Base-by-base conservation (phyloP, 208 protist genomes). In the Acanthamoeba castellanii region DNA sequence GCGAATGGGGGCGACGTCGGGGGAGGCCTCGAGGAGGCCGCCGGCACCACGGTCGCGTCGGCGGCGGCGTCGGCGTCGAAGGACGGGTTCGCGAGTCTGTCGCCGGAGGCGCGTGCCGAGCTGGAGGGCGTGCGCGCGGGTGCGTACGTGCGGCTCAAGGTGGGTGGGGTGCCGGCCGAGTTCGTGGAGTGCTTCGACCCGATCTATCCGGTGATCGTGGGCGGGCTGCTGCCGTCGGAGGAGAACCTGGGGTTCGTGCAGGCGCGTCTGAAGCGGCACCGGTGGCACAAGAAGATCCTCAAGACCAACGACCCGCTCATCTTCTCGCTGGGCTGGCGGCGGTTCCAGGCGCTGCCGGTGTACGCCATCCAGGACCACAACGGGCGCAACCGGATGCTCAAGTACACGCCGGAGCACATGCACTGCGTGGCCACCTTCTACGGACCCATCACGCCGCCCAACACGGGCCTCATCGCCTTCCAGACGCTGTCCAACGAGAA, bases 341-440 rank as follows among this genome's bases (percentile, higher is more conserved):
- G 99, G 74, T 99, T 99, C 97, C 99, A 99, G 96, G 96, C 97
- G 0, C 95, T 98, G 68, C 96, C 97, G 30, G 20, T 98, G 1
- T 98, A 97, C 74, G 94, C 95, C 16, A 72, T 98, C 45, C 98
- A 99, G 96, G 99, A 99, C 94, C 97, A 98, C 59, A 99, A 99
- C 95, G 98, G 98, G 30, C 98, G 99, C 37, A 97, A 98, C 93
- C 97, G 99, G 20, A 99, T 99, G 96, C 97, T 99, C 30, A 99
- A 99, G 97, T 99, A 99, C 97, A 99, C 99, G 13, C 99, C 99
- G 7, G 96, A 99, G 95, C 99, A 99, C 96, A 99, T 99, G 98
- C 99, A 99, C 97, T 99, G 99, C 95, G 91, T 98, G 13, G 99
- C 98, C 1, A 98, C 98, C 16, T 99, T 99, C 96, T 99, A 99